Evolutionary conservation across 371 early-diverging fungal species (phyloP), one percentile per base, ranked within the genome.

Genomic region (Mortierella sp.): DNA sequence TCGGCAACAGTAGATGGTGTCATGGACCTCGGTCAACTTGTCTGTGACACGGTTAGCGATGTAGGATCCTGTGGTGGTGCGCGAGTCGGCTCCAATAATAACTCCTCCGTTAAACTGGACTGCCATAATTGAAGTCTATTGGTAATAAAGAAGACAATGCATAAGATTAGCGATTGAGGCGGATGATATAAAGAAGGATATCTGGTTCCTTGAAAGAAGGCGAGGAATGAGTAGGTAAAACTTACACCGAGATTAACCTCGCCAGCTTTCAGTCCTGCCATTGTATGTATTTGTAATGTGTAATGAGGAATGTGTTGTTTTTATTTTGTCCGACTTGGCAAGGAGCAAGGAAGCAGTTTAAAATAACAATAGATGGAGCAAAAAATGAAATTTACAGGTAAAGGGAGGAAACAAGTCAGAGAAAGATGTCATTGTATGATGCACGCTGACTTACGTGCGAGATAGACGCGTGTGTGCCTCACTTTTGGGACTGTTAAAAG

Each of bases 41-140:
- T 99, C 97, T 22, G 99, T 99, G 54, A 99, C 97, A 80, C 99
- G 90, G 86, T 97, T 98, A 75, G 95, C 96, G 84, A 99, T 96
- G 87, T 98, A 99, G 53, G 98, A 89, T 40, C 99, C 99, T 4
- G 97, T 97, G 32, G 98, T 97, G 29, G 98, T 97, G 67, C 99
- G 93, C 63, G 99, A 98, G 84, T 99, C 99, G 61, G 99, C 99
- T 42, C 98, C 99, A 67, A 99, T 88, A 67, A 99, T 92, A 43
- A 99, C 98, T 37, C 99, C 99, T 75, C 94, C 96, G 42, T 92
- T 88, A 83, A 92, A 99, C 76, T 92, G 89, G 58, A 98, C 97
- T 35, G 99, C 99, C 97, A 99, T 98, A 85, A 99, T 99, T 69
- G 99, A 98, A 57, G 99, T 99, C 97, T 97, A 89, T 28, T 29